phyloP scores from a whole-genome alignment of 441 rosid species.

The Flueggea neowawraea region DNA sequence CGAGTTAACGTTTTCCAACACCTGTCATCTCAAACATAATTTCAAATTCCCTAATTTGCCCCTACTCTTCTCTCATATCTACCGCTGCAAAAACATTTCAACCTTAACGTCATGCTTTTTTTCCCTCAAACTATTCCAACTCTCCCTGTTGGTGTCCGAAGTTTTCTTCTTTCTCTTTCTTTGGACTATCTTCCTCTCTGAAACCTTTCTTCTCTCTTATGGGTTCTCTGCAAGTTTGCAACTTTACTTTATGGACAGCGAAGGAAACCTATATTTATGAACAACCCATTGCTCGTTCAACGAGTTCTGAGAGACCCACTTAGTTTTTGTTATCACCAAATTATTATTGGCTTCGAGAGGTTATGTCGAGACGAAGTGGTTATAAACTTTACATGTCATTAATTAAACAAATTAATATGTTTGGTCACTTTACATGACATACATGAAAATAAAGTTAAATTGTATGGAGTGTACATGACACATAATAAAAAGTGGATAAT shows the following conservation, averaged over 20 bases:
- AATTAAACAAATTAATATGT: too few relatives aligned
- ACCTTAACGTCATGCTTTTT: constrained; percentile 9
- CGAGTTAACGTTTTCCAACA: too few relatives aligned
- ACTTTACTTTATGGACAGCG: constrained; percentile 2
- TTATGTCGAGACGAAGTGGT: too few relatives aligned
- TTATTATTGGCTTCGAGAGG: too few relatives aligned
- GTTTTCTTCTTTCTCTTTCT: constrained; percentile 15
- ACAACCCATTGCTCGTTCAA: constrained; percentile 5
- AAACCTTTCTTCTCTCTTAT: constrained; percentile 1
- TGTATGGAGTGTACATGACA: too few relatives aligned
- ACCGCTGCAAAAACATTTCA: constrained; percentile 1
- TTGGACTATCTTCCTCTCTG: constrained; percentile 10
- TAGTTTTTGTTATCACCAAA: too few relatives aligned
- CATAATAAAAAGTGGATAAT: too few relatives aligned
- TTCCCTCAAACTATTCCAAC: constrained; percentile 12
- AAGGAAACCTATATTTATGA: constrained; percentile 8
- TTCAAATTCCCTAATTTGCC: constrained; percentile 19
- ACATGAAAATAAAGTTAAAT: too few relatives aligned
- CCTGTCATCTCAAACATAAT: not conserved
- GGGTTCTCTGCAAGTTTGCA: not conserved
- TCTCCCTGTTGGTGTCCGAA: constrained; percentile 42
- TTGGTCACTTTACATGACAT: too few relatives aligned
- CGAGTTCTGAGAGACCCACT: not conserved
- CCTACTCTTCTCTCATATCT: constrained; percentile 6
- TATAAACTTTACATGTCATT: too few relatives aligned